Conservation (phyloP, 208 protist genomes). For the Polymyxa betae region DNA sequence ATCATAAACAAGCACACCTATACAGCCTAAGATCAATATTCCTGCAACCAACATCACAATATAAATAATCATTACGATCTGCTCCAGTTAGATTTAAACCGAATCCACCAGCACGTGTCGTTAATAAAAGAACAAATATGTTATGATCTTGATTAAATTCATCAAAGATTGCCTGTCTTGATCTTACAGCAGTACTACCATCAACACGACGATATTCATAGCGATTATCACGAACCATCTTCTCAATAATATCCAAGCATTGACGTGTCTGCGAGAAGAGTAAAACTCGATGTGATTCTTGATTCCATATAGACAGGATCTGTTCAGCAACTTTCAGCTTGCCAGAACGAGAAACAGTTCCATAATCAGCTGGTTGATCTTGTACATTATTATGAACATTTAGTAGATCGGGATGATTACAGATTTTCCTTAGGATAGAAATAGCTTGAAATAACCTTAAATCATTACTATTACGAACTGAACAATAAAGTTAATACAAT, state of each 20-base stretch:
- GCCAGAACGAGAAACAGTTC: constrained; percentile 73
- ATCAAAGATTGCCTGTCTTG: constrained; percentile 68
- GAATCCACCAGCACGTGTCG: constrained; percentile 91
- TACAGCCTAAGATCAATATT: background rate
- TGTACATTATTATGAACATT: background rate
- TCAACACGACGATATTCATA: constrained; percentile 89
- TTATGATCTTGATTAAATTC: constrained; percentile 87
- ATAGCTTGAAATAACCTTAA: constrained; percentile 62
- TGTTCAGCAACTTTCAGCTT: constrained; percentile 88
- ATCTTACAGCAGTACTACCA: constrained; percentile 81
- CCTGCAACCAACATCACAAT: background rate
- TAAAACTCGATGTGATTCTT: constrained; percentile 87
- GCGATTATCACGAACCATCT: constrained; percentile 70
- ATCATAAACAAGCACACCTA: constrained; percentile 93
- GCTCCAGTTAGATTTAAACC: constrained; percentile 97
- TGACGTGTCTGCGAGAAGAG: constrained; percentile 94
- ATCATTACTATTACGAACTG: background rate
- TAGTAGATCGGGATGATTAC: constrained; percentile 84
- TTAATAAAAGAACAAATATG: constrained; percentile 93
- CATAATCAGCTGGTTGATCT: constrained; percentile 27
- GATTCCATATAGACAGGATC: constrained; percentile 87
- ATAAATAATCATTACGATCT: constrained; percentile 75
- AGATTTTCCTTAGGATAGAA: constrained; percentile 79
- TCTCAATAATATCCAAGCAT: constrained; percentile 96
- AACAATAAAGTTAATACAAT: background rate